phyloP scores from a whole-genome alignment of 108 stramenopile genomes.

The Cyclotella baltica region DNA sequence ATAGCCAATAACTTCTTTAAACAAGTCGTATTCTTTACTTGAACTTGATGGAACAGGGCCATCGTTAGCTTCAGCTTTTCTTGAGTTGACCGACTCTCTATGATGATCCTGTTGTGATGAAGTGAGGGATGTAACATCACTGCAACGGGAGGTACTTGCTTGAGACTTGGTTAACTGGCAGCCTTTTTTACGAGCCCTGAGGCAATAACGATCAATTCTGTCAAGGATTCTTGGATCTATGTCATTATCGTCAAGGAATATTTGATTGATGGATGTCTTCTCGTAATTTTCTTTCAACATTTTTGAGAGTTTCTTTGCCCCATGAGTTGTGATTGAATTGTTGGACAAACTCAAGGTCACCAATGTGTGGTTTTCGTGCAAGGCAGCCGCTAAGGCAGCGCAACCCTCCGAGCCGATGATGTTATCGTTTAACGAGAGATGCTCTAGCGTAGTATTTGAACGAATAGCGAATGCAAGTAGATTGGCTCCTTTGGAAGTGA shows the following conservation, averaged over 20 bases:
- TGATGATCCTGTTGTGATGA: neutral
- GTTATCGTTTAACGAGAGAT: slow-evolving; percentile 26
- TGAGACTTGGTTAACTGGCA: neutral
- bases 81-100: neutral
- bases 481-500: slow-evolving; percentile 8
- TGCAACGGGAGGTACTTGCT: slow-evolving; percentile 2
- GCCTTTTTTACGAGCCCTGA: neutral
- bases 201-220: slow-evolving; percentile 14
- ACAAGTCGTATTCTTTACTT: slow-evolving; percentile 6
- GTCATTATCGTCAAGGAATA: slow-evolving; percentile 22
- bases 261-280: neutral
- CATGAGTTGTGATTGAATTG: slow-evolving; percentile 22
- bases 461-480: slow-evolving; percentile 18
- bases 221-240: slow-evolving; percentile 6
- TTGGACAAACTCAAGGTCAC: slow-evolving; percentile 13
- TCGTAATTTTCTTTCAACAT: slow-evolving; percentile 13
- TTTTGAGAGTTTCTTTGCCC: slow-evolving; percentile 15
- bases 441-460: slow-evolving; percentile 6
- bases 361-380: slow-evolving; percentile 18
- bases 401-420: slow-evolving; percentile 13
- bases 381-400: slow-evolving; percentile 3
- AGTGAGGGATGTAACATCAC: neutral
- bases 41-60: neutral
- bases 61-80: neutral
- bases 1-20: slow-evolving; percentile 13